Evolutionary conservation across 176 grass and related monocot genomes (phyloP), one percentile per base, ranked within the genome.

Genomic region (Cenchrus americanus): DNA sequence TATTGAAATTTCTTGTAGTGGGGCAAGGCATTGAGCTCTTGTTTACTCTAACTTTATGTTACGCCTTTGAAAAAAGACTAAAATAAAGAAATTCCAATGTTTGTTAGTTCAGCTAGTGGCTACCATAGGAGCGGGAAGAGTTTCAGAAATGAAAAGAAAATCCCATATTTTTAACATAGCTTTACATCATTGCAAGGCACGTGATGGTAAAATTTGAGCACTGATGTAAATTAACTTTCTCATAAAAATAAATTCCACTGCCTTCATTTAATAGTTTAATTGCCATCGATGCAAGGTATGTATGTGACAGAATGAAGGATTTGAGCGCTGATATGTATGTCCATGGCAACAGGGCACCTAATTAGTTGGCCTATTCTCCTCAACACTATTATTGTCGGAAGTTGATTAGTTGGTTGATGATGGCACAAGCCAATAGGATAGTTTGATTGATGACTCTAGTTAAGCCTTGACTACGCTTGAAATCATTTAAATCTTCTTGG

Each of bases 381-480:
- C 1, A 18, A 43, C 7, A 12, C 27, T 30, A 30, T 34, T 17
- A 18, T 55, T 54, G 63, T 67, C 8, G 49, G 14, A 69, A 57
- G 64, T 57, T 81, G 40, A 69, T 69, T 68, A 69, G 64, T 54
- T 69, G 65, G 50, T 43, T 44, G 21, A 69, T 44, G 21, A 69
- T 19, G 34, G 8, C 6, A 43, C n/a, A 26, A 44, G 1, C 21
- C 50, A 58, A 42, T 19, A 43, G 32, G 15, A 44, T 69, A 26
- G 19, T 42, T 11, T 48, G 76, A 47, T 78, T 77, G 61, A 75
- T 89, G 72, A 53, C 60, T 59, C 55, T 57, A 74, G 68, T 71
- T 66, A 67, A 71, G 55, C 55, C 87, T 77, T 89, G 87, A 70
- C 48, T 52, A 85, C 63, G 46, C 71, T 21, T 80, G 62, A 62